Base-by-base conservation (phyloP, 495 filamentous ascomycete species). In the Aspergillus baeticus region DNA sequence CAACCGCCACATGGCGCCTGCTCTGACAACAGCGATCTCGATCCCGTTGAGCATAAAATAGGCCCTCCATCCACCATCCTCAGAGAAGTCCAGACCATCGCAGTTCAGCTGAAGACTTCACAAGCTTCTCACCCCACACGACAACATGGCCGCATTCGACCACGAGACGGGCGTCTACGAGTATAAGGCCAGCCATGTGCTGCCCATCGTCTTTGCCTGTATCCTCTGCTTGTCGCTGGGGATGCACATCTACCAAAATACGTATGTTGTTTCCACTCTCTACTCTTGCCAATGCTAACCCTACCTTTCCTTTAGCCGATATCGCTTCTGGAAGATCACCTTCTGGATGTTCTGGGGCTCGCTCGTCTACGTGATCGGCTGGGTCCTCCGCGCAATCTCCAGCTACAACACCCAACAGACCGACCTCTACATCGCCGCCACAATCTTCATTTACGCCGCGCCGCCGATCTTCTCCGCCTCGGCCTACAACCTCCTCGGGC, bases 401-500 rank as follows among this genome's bases (percentile, higher is more conserved):
- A 70, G 67, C 61, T 67, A 70, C 46, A 55, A 78, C 22, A 59
- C 63, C 11, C 21, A 29, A 0, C 69, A 77, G 18, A 29, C 66
- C 3, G 63, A 66, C 10, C 70, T 81, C 7, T 86, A 80, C 54
- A 75, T 84, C 45, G 72, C 76, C 41, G 78, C 82, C 60, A 69
- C 72, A 0, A 45, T 81, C 35, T 74, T 82, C 51, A 73, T 83
- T 31, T 78, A 83, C 33, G 62, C 81, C 2, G 77, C 76, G 1
- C 81, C 80, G 10, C 81, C 79, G 1, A 62, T 84, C 17, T 81
- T 77, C 62, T 82, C 82, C 0, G 82, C 82, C 8, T 76, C 81
- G 0, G 79, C 82, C 13, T 84, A 84, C 63, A 85, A 83, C 66
- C 67, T 80, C 20, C 72, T 85, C 31, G 82, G 77, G 0, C 75